A percentile compares a stretch with the other conserved stretches of the same genome.
Conservation (phyloP, 495 filamentous ascomycete genomes). For the Penicillium egyptiacum region DNA sequence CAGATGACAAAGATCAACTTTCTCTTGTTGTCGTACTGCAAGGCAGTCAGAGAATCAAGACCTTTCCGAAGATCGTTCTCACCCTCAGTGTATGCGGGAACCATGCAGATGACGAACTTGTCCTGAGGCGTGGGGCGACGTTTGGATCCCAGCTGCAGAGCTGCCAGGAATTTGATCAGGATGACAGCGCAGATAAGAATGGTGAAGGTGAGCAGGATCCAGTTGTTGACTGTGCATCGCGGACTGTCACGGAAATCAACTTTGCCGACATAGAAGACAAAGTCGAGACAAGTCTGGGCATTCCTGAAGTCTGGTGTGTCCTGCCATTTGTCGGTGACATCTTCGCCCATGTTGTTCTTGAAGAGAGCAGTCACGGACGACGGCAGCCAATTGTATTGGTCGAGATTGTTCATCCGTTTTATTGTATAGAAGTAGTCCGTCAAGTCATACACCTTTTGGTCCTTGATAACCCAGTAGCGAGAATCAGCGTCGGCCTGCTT, state of each 20-base stretch:
- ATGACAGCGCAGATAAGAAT: constrained; percentile 79
- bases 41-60: constrained; percentile 87
- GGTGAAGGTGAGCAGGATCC: constrained; percentile 83
- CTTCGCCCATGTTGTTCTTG: constrained; percentile 70
- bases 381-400: constrained; percentile 68
- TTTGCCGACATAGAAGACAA: constrained; percentile 78
- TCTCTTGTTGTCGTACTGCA: constrained; percentile 97
- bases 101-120: constrained; percentile 98
- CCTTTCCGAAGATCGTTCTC: constrained; percentile 91
- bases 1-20: constrained; percentile 93
- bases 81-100: constrained; percentile 96
- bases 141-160: constrained; percentile 91
- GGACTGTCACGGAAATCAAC: constrained; percentile 79
- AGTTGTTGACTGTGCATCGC: constrained; percentile 86
- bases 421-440: constrained; percentile 85
- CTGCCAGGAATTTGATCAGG: constrained; percentile 85
- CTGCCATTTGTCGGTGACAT: constrained; percentile 69
- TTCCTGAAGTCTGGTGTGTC: constrained; percentile 50
- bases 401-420: constrained; percentile 46
- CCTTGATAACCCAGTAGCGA: constrained; percentile 77
- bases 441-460: constrained; percentile 78
- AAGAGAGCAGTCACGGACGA: constrained; percentile 60
- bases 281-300: constrained; percentile 75
- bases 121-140: constrained; percentile 87
- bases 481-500: constrained; percentile 62